These are phyloP conservation scores for Wickerhamia fluorescens DNA, from an alignment of 805 yeast species.

Conservation along the genomic window DNA sequence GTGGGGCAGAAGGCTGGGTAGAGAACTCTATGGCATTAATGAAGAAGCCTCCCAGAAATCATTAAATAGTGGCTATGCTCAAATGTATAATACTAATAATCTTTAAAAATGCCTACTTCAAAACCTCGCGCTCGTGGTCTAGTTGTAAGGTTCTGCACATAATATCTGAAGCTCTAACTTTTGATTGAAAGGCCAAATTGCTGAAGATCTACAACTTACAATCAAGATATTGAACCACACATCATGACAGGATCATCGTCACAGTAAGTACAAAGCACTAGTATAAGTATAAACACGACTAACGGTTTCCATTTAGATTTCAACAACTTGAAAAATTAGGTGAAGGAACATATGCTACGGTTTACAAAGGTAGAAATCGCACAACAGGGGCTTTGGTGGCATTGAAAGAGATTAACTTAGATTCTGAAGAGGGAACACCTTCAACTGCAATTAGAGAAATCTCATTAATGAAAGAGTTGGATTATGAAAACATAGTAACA, in stretches of 20 bases:
- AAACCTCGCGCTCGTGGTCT: too few species aligned
- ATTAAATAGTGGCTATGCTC: too few species aligned
- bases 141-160: too few species aligned
- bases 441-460: conserved; percentile 97
- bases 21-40: conserved; percentile 68
- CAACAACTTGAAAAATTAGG: conserved; percentile 75
- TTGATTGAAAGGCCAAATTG: too few species aligned
- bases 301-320: conserved; percentile 18
- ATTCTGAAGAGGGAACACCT: conserved; percentile 97
- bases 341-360: conserved; percentile 98
- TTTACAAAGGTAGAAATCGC: conserved; percentile 85
- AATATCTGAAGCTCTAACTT: too few species aligned
- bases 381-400: conserved; percentile 89
- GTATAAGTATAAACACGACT: background rate
- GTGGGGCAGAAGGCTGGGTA: conserved; percentile 90
- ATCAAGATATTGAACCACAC: too few species aligned
- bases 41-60: conserved; percentile 66
- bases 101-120: too few species aligned
- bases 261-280: conserved; percentile 27
- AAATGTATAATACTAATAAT: too few species aligned
- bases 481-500: conserved; percentile 88
- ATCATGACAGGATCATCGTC: conserved; percentile 37
- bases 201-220: too few species aligned
- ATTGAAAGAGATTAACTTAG: conserved; percentile 86
- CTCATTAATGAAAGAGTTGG: conserved; percentile 88